Evolutionary conservation across 1,284 basidiomycete genomes (phyloP).

Genomic region (Malassezia yamatoensis): DNA sequence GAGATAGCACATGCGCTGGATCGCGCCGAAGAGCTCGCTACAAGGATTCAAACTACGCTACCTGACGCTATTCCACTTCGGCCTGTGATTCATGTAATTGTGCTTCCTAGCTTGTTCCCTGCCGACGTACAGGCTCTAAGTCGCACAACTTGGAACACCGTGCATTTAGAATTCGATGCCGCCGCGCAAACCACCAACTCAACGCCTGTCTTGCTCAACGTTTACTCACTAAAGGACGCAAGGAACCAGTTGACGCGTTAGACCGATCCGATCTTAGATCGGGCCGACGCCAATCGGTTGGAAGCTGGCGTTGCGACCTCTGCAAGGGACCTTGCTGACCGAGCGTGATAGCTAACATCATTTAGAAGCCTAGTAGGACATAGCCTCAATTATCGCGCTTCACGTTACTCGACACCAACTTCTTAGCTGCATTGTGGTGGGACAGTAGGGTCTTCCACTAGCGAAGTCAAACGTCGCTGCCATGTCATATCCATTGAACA

Average conservation of each 20-base stretch:
- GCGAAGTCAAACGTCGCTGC: no score
- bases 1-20: conserved; percentile 21
- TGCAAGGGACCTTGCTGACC: not conserved
- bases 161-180: not conserved
- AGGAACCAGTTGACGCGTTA: not conserved
- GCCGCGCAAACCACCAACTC: no score
- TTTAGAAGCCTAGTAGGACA: not conserved
- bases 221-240: conserved; percentile 6
- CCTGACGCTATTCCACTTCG: conserved; percentile 3
- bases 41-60: conserved; percentile 10
- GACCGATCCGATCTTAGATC: no score
- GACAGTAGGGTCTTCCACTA: no score
- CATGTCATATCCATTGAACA: no score
- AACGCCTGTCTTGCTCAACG: conserved; percentile 5
- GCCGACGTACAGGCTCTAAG: conserved; percentile 23
- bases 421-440: no score
- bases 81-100: conserved; percentile 32
- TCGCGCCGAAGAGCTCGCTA: conserved; percentile 21
- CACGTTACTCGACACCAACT: no score
- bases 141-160: conserved; percentile 25
- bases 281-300: conserved; percentile 5
- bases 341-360: not conserved
- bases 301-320: conserved; percentile 1
- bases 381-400: no score
- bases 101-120: conserved; percentile 28